Conservation (phyloP, 441 rosid genomes). For the Corymbia citriodora region DNA sequence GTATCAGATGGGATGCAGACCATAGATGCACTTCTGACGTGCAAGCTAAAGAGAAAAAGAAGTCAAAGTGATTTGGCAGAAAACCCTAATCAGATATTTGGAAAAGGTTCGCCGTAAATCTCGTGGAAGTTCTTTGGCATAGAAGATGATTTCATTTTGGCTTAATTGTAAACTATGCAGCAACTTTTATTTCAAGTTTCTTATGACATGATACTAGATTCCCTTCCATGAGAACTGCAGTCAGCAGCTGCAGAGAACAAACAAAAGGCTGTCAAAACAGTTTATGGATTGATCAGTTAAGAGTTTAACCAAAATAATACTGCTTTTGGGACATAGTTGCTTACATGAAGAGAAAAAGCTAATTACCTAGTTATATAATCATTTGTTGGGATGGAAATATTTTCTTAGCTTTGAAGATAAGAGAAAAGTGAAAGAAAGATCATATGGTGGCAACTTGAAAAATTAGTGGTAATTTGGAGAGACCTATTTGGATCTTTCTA, state of each 20-base stretch:
- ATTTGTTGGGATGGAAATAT: neutral
- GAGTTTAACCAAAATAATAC: neutral
- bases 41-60: slow-evolving; percentile 77
- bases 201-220: neutral
- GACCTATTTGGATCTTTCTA: neutral
- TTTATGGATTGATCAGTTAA: neutral
- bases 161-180: neutral
- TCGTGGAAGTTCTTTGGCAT: neutral
- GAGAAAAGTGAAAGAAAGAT: neutral
- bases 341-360: neutral
- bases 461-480: neutral
- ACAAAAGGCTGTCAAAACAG: neutral
- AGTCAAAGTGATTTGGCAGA: slow-evolving; percentile 24
- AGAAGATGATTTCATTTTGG: neutral
- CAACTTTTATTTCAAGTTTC: neutral
- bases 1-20: slow-evolving; percentile 81
- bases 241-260: neutral
- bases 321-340: neutral
- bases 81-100: slow-evolving; percentile 26
- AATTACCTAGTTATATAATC: neutral
- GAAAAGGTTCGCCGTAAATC: slow-evolving; percentile 37
- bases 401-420: neutral
- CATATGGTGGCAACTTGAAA: neutral
- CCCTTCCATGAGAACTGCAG: neutral
- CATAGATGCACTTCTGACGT: slow-evolving; percentile 71